A percentile compares a stretch with the other conserved stretches of the same genome.
phyloP scores from a whole-genome alignment of 331 rosid genomes.

The Saraca asoca region DNA sequence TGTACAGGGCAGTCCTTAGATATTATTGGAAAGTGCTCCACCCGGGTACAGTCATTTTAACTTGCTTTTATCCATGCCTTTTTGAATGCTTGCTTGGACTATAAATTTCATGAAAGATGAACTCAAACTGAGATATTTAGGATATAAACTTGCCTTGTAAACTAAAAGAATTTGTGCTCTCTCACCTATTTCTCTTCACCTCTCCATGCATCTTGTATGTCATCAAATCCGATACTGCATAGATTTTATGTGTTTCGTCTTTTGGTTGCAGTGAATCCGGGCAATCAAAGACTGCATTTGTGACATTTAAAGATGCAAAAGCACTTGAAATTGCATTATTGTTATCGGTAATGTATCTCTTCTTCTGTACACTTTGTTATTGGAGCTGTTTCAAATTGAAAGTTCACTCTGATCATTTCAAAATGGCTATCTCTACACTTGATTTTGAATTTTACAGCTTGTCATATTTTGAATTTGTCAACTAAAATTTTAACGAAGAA shows the following conservation, averaged over 20 bases:
- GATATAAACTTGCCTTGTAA: slow-evolving; percentile 6
- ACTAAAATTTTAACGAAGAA: slow-evolving; percentile 5
- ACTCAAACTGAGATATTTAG: slow-evolving; percentile 1
- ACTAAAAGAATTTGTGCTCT: slow-evolving; percentile 12
- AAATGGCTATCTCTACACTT: neutral
- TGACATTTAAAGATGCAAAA: slow-evolving; percentile 88
- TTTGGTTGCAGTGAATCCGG: slow-evolving; percentile 68
- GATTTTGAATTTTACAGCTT: neutral
- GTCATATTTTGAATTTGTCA: slow-evolving; percentile 14
- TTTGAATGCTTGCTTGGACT: neutral
- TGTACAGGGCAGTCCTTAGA: slow-evolving; percentile 1
- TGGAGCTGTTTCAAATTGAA: slow-evolving; percentile 14
- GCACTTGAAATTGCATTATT: slow-evolving; percentile 90
- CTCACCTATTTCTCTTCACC: neutral
- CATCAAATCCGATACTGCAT: slow-evolving; percentile 10
- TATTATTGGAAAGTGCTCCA: neutral
- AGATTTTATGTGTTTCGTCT: slow-evolving; percentile 3
- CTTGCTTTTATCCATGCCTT: neutral
- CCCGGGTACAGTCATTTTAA: neutral
- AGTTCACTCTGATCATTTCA: neutral
- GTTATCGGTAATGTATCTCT: slow-evolving; percentile 65
- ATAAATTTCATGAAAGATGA: neutral
- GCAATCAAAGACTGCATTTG: slow-evolving; percentile 78
- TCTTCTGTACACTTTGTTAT: slow-evolving; percentile 30
- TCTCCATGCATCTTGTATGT: slow-evolving; percentile 13